Evolutionary conservation across 306 rosid species (phyloP), one percentile per base, ranked within the genome.

Genomic region (Datisca glomerata): DNA sequence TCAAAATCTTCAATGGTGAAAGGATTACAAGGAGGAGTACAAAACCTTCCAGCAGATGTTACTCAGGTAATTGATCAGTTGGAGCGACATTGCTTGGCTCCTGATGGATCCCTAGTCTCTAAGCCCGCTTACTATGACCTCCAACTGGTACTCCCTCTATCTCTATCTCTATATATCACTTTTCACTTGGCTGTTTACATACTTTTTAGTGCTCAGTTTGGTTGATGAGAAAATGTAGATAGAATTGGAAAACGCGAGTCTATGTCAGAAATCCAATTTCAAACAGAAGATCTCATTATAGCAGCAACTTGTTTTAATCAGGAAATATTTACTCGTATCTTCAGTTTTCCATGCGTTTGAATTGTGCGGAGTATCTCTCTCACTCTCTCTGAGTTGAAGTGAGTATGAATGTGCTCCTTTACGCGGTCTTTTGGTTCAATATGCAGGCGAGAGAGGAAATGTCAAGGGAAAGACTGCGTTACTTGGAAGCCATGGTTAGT

Each of bases 361-460:
- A 31, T 14, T 3, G 12, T 13, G 12, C 5, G 35, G 12, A 13
- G 1, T 2, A 2, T 29, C 3, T 4, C 3, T 4, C 3, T 29
- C 34, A 8, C 35, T 31, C 36, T 3, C 36, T 31, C 36, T 31
- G n/a, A n/a, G n/a, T n/a, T n/a, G n/a, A n/a, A n/a, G n/a, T n/a
- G n/a, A n/a, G n/a, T n/a, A n/a, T n/a, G n/a, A n/a, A n/a, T n/a
- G n/a, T n/a, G n/a, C n/a, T n/a, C n/a, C n/a, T n/a, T n/a, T n/a
- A n/a, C n/a, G n/a, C n/a, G n/a, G n/a, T n/a, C n/a, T n/a, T n/a
- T n/a, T n/a, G n/a, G n/a, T n/a, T n/a, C n/a, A n/a, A n/a, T 56
- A n/a, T 71, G 61, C 75, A 89, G 96, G 98, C 92, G 12, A 80
- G 95, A 67, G 95, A 84, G 78, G 98, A 80, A 76, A 89, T 89